Evolutionary conservation across 192 early-diverging fungal species (phyloP).

Genomic region (Polychytrium aggregatum): DNA sequence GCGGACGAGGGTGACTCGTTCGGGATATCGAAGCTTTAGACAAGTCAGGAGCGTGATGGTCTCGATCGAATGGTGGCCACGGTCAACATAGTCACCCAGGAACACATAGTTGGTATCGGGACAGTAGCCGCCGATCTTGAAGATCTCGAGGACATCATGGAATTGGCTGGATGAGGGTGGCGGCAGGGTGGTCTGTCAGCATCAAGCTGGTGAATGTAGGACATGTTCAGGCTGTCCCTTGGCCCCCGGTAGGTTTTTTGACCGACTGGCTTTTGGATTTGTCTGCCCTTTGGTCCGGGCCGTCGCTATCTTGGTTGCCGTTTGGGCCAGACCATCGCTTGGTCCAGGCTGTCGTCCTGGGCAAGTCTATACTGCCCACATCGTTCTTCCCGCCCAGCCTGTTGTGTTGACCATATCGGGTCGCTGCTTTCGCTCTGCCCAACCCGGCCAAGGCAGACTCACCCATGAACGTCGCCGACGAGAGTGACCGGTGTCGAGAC

Average conservation of each 20-base stretch:
- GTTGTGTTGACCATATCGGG: too few species aligned
- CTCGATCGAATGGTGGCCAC: constrained; percentile 78
- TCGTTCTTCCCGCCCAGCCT: too few species aligned
- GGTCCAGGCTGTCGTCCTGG: too few species aligned
- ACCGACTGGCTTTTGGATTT: too few species aligned
- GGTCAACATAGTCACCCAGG: constrained; percentile 81
- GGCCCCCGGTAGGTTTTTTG: too few species aligned
- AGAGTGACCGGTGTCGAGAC: constrained; percentile 83
- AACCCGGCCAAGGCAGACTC: constrained; percentile 7
- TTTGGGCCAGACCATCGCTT: too few species aligned
- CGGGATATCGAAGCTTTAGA: constrained; percentile 80
- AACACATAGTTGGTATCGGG: constrained; percentile 83
- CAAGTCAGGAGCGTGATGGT: constrained; percentile 82
- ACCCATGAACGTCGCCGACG: constrained; percentile 87
- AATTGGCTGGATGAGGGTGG: constrained; percentile 47
- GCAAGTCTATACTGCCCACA: too few species aligned
- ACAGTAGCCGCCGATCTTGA: constrained; percentile 68
- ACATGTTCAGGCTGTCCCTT: too few species aligned
- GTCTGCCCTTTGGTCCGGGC: too few species aligned
- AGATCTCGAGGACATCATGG: constrained; percentile 79
- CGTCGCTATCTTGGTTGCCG: too few species aligned
- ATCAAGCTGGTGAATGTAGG: too few species aligned
- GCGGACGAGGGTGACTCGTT: constrained; percentile 75
- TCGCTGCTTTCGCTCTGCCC: neutral
- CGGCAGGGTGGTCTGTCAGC: too few species aligned